These are phyloP conservation scores for Talaromyces funiculosus DNA, from an alignment of 2,329 filamentous ascomycete genomes.

Conservation along the genomic window DNA sequence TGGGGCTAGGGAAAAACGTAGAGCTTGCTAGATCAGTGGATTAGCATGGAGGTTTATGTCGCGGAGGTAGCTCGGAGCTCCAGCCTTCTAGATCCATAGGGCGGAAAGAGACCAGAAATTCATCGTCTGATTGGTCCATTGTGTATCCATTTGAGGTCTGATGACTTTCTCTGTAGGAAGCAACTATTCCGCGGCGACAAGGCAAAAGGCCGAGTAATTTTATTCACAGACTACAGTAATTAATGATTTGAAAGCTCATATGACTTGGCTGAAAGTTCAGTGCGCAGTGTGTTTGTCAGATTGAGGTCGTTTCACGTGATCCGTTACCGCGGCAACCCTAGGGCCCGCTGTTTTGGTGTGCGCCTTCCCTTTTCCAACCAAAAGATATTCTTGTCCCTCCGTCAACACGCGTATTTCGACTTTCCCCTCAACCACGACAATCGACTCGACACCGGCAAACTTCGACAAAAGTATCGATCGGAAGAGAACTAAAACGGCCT, in stretches of 20 bases:
- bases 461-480: background rate
- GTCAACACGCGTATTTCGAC: background rate
- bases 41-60: background rate
- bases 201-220: background rate
- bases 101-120: background rate
- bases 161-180: background rate
- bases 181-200: background rate
- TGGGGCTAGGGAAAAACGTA: background rate
- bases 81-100: background rate
- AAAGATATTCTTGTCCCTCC: background rate
- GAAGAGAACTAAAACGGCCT: no score
- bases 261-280: no score
- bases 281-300: no score
- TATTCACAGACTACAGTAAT: no score
- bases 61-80: background rate
- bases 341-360: background rate
- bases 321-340: constrained; percentile 27
- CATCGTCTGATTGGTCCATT: background rate
- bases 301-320: constrained; percentile 23
- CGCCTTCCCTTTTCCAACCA: constrained; percentile 3
- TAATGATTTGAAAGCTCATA: no score
- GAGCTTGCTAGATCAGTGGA: background rate
- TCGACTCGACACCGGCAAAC: background rate
- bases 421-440: background rate
- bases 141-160: background rate